Percentiles rank a stretch among this genome's conserved stretches.
Conservation (phyloP, 352 stramenopile genomes). For the Thalassiosira pacifica region DNA sequence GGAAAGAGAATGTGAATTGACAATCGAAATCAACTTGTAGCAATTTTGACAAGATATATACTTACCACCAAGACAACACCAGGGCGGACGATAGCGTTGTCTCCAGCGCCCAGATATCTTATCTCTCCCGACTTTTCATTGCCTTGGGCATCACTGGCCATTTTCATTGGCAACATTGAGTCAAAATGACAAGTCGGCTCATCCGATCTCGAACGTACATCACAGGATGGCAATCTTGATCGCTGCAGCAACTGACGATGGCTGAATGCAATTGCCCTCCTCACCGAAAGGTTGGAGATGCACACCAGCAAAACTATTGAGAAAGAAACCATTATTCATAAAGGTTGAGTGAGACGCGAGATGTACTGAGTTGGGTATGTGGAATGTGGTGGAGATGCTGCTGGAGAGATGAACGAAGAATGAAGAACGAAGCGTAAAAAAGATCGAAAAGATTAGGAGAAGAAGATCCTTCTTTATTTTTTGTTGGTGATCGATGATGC, state of each 20-base stretch:
- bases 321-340: neutral
- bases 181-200: neutral
- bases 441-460: too few relatives aligned
- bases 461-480: too few relatives aligned
- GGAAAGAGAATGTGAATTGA: too few relatives aligned
- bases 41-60: too few relatives aligned
- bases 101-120: conserved; percentile 73
- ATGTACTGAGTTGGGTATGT: neutral
- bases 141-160: neutral
- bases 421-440: too few relatives aligned
- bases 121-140: conserved; percentile 37
- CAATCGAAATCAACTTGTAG: too few relatives aligned
- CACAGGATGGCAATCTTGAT: conserved; percentile 7
- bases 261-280: neutral
- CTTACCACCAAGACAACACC: conserved; percentile 76
- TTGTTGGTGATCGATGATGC: too few relatives aligned
- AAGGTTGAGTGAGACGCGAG: neutral
- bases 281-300: neutral
- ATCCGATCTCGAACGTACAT: conserved; percentile 6
- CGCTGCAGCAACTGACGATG: neutral
- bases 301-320: neutral
- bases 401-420: too few relatives aligned
- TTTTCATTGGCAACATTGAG: neutral
- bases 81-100: conserved; percentile 74
- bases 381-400: too few relatives aligned